Percentiles rank a stretch among this genome's conserved stretches.
phyloP scores from a whole-genome alignment of 345 rosid genomes.

The Arabidopsis suecica region DNA sequence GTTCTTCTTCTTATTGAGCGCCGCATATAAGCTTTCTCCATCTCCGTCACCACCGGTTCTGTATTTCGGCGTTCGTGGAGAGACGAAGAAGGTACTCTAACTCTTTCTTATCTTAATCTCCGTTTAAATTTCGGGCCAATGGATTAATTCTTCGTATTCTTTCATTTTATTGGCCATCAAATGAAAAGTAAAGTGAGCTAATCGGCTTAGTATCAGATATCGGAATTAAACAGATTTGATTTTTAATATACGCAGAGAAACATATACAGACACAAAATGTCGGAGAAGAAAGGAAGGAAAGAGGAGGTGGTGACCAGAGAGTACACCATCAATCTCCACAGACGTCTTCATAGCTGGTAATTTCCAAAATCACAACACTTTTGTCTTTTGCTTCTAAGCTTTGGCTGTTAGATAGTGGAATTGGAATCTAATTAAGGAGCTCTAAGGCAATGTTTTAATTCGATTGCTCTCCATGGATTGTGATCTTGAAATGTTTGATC shows the following conservation, averaged over 20 bases:
- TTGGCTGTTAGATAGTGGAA: neutral
- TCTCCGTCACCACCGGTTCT: conserved; percentile 27
- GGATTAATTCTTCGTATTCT: neutral
- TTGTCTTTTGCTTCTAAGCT: neutral
- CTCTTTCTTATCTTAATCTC: neutral
- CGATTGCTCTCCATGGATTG: neutral
- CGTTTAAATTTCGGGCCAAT: neutral
- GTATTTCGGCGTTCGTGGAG: conserved; percentile 22
- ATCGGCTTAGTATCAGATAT: neutral
- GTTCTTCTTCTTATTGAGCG: conserved; percentile 8
- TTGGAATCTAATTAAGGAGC: neutral
- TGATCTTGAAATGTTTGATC: neutral
- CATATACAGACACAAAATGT: conserved; percentile 49
- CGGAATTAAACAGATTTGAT: neutral
- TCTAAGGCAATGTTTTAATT: neutral
- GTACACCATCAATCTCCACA: conserved; percentile 56
- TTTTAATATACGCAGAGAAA: neutral
- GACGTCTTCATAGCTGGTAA: conserved; percentile 74
- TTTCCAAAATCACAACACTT: neutral
- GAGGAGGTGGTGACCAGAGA: conserved; percentile 87
- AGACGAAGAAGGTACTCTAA: neutral
- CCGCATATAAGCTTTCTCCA: conserved; percentile 5
- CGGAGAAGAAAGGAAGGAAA: conserved; percentile 72
- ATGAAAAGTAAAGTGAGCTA: neutral
- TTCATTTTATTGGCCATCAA: neutral